Evolutionary conservation across 1,284 basidiomycete species (phyloP).

Genomic region (Leccinum laetum): DNA sequence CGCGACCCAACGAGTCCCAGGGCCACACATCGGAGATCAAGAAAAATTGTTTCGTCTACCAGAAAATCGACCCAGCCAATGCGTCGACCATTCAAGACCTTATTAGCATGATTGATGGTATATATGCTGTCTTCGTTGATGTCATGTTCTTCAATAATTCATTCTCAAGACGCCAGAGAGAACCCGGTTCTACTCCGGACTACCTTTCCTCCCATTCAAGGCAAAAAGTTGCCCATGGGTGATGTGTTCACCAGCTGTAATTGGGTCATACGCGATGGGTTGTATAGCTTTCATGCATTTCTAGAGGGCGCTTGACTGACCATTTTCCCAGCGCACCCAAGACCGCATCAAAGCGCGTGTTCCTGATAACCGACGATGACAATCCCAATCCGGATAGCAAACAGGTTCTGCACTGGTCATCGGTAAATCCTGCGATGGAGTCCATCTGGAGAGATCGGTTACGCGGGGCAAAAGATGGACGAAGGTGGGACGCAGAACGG

Average conservation of each 20-base stretch:
- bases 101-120: conserved; percentile 71
- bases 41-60: conserved; percentile 73
- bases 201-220: conserved; percentile 60
- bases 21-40: conserved; percentile 72
- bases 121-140: conserved; percentile 14
- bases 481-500: conserved; percentile 11
- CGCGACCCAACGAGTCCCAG: conserved; percentile 47
- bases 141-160: conserved; percentile 6
- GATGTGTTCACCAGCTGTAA: conserved; percentile 89
- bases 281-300: conserved; percentile 21
- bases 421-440: too few relatives aligned
- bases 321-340: conserved; percentile 66
- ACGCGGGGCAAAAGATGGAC: too few relatives aligned
- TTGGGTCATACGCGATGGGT: conserved; percentile 87
- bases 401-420: conserved; percentile 16
- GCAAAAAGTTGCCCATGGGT: conserved; percentile 65
- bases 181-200: conserved; percentile 54
- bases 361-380: conserved; percentile 93
- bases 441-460: too few relatives aligned
- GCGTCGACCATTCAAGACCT: conserved; percentile 81
- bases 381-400: conserved; percentile 51
- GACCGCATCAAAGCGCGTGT: conserved; percentile 87
- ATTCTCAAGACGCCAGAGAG: conserved; percentile 51
- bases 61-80: conserved; percentile 75
- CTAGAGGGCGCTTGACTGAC: not conserved